Evolutionary conservation across 1,139 yeast species (phyloP).

Genomic region (Nakaseomyces glabratus): DNA sequence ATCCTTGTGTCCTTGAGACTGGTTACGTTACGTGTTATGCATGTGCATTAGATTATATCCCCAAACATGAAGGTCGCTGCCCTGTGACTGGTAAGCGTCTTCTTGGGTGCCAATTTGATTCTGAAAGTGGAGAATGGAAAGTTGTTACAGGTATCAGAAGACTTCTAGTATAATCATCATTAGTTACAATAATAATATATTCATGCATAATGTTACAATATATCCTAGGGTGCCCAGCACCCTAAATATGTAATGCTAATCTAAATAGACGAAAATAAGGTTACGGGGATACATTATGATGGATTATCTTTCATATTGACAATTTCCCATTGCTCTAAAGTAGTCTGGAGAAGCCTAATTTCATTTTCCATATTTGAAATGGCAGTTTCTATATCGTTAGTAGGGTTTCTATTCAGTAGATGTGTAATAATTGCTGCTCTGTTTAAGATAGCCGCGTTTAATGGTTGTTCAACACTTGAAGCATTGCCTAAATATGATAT

Average conservation of each 20-base stretch:
- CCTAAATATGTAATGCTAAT: too few species aligned
- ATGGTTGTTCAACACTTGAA: constrained; percentile 11
- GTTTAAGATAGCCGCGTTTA: constrained; percentile 17
- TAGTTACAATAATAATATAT: too few species aligned
- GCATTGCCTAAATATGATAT: constrained; percentile 18
- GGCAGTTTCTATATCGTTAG: constrained; percentile 22
- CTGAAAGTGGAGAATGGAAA: constrained; percentile 54
- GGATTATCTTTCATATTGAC: neutral
- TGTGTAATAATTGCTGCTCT: constrained; percentile 18
- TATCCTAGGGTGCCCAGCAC: too few species aligned
- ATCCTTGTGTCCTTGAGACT: constrained; percentile 84
- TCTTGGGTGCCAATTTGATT: constrained; percentile 62
- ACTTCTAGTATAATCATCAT: constrained; percentile 49
- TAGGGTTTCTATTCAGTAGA: constrained; percentile 16
- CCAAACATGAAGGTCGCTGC: constrained; percentile 61
- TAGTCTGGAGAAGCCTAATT: constrained; percentile 16
- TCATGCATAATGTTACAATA: too few species aligned
- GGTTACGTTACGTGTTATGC: constrained; percentile 87
- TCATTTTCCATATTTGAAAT: constrained; percentile 23
- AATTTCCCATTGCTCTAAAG: constrained; percentile 27
- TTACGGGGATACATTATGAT: too few species aligned
- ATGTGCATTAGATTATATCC: constrained; percentile 64
- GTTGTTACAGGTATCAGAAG: constrained; percentile 61
- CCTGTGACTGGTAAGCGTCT: constrained; percentile 73
- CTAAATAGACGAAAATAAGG: too few species aligned